Conservation (phyloP, 768 basidiomycete genomes). For the Lentinula boryana region DNA sequence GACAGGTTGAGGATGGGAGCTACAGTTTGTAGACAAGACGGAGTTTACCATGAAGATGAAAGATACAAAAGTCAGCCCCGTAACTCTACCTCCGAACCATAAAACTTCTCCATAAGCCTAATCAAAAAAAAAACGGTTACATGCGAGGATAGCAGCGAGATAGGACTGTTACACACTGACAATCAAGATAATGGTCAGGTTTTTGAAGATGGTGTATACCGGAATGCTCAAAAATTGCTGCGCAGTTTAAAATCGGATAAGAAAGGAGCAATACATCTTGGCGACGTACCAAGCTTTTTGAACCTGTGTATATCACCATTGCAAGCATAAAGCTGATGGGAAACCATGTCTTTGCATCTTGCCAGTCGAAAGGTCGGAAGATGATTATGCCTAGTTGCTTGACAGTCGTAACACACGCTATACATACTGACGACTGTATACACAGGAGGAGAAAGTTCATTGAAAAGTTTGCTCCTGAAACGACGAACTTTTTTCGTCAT, state of each 20-base stretch:
- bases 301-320: constrained; percentile 94
- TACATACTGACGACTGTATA: constrained; percentile 88
- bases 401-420: constrained; percentile 62
- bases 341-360: constrained; percentile 91
- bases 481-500: constrained; percentile 68
- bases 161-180: constrained; percentile 36
- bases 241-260: background rate
- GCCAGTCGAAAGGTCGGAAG: constrained; percentile 75
- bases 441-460: constrained; percentile 96
- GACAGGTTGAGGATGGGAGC: background rate
- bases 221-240: constrained; percentile 98
- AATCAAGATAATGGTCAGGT: constrained; percentile 97
- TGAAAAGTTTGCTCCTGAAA: constrained; percentile 87
- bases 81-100: constrained; percentile 92
- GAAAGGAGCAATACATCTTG: background rate
- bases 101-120: constrained; percentile 97
- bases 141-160: background rate
- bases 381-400: constrained; percentile 78
- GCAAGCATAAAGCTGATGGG: constrained; percentile 92
- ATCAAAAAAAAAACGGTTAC: background rate
- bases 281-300: constrained; percentile 83
- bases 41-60: constrained; percentile 84
- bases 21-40: background rate
- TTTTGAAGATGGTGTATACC: constrained; percentile 99
- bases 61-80: constrained; percentile 79